phyloP scores from a whole-genome alignment of 257 asterid genomes.

The Solanum boliviense region DNA sequence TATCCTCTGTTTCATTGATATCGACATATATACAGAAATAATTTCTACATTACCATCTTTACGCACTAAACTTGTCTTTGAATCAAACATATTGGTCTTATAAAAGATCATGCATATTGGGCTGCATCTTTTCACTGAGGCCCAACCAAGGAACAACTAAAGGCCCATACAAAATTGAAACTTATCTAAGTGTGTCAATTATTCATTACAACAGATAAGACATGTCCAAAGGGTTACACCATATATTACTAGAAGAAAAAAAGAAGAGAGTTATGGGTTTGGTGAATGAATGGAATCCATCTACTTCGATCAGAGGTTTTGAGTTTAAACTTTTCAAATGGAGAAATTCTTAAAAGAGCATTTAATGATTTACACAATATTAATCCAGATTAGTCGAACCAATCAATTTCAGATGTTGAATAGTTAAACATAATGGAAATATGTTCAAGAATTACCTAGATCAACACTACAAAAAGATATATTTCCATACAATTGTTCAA shows the following conservation, averaged over 20 bases:
- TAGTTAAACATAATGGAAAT: background rate
- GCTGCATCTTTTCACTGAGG: background rate
- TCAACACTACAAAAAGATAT: background rate
- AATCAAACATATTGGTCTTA: too few species aligned
- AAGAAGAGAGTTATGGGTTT: background rate
- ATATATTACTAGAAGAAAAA: background rate
- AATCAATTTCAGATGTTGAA: background rate
- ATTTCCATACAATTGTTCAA: background rate
- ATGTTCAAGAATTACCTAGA: too few species aligned
- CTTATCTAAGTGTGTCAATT: background rate
- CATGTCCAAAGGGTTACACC: background rate
- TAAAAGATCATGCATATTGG: background rate
- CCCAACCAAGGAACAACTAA: background rate
- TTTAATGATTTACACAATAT: background rate
- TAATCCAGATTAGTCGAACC: background rate
- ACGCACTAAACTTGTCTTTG: too few species aligned
- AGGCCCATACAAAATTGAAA: background rate
- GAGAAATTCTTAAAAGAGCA: background rate
- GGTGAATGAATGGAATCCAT: background rate
- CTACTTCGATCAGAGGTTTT: background rate
- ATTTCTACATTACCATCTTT: too few species aligned
- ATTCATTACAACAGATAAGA: background rate
- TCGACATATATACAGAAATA: too few species aligned
- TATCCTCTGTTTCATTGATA: too few species aligned
- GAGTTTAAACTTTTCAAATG: background rate